A percentile compares a stretch with the other conserved stretches of the same genome.
Evolutionary conservation across 306 rosid genomes (phyloP).

Genomic region (Styphnolobium japonicum): DNA sequence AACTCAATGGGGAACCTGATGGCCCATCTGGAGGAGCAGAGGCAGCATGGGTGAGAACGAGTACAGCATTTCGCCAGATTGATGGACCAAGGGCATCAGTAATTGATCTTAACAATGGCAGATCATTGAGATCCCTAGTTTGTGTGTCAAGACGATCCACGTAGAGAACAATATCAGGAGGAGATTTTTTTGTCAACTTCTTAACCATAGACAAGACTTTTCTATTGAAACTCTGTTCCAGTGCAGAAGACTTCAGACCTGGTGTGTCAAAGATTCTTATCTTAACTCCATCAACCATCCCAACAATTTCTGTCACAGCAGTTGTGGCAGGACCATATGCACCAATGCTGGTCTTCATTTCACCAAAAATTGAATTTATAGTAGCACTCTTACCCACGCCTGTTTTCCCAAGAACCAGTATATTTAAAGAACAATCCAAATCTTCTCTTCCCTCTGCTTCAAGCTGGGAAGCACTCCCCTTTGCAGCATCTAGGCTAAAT

Average conservation of each 20-base stretch:
- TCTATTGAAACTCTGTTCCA: slow-evolving; percentile 52
- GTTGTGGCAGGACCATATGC: slow-evolving; percentile 89
- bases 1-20: slow-evolving; percentile 69
- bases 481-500: slow-evolving; percentile 76
- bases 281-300: slow-evolving; percentile 80
- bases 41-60: slow-evolving; percentile 66
- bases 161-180: slow-evolving; percentile 69
- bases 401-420: slow-evolving; percentile 86
- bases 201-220: slow-evolving; percentile 55
- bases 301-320: slow-evolving; percentile 72
- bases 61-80: slow-evolving; percentile 58
- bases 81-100: slow-evolving; percentile 55
- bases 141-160: slow-evolving; percentile 74
- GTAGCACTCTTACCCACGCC: slow-evolving; percentile 99
- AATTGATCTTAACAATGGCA: slow-evolving; percentile 55
- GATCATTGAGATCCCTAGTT: slow-evolving; percentile 68
- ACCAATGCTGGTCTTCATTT: slow-evolving; percentile 63
- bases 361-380: slow-evolving; percentile 89
- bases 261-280: slow-evolving; percentile 72
- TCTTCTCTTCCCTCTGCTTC: slow-evolving; percentile 73
- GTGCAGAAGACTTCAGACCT: slow-evolving; percentile 62
- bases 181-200: slow-evolving; percentile 51
- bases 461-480: slow-evolving; percentile 66
- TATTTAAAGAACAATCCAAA: slow-evolving; percentile 66
- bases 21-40: slow-evolving; percentile 89